Evolutionary conservation across 805 yeast genomes (phyloP).

Genomic region (Schwanniomyces sp.): DNA sequence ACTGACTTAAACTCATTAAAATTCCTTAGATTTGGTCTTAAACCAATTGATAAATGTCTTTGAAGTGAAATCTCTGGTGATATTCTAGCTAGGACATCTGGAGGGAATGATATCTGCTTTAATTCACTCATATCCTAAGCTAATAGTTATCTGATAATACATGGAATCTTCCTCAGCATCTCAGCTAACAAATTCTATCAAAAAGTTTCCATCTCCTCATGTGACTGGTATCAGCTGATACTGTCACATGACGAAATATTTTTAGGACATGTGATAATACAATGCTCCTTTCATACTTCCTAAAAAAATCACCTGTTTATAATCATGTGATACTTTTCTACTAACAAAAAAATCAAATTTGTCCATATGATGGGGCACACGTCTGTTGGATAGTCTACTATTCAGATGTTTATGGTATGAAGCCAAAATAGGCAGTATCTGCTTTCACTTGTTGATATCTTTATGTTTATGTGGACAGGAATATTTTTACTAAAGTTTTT

Average conservation of each 20-base stretch:
- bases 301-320: no score
- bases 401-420: no score
- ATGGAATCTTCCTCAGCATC: background rate
- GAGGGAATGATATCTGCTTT: constrained; percentile 60
- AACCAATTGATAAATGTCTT: constrained; percentile 70
- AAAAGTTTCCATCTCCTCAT: background rate
- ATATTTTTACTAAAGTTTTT: background rate
- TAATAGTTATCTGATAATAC: background rate
- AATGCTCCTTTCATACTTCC: no score
- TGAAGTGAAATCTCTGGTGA: constrained; percentile 84
- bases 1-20: constrained; percentile 72
- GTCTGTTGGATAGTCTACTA: no score
- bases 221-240: background rate
- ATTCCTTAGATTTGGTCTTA: constrained; percentile 73
- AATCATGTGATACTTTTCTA: no score
- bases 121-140: constrained; percentile 9
- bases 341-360: no score
- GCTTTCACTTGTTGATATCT: background rate
- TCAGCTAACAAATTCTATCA: background rate
- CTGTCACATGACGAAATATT: background rate
- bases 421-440: no score
- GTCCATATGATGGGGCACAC: no score
- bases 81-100: constrained; percentile 77
- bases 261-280: no score
- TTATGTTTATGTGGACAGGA: no score